A percentile compares a stretch with the other conserved stretches of the same genome.
These are phyloP conservation scores for Hypoxylon sp. DNA, from an alignment of 2,329 filamentous ascomycete species.

Conservation along the genomic window DNA sequence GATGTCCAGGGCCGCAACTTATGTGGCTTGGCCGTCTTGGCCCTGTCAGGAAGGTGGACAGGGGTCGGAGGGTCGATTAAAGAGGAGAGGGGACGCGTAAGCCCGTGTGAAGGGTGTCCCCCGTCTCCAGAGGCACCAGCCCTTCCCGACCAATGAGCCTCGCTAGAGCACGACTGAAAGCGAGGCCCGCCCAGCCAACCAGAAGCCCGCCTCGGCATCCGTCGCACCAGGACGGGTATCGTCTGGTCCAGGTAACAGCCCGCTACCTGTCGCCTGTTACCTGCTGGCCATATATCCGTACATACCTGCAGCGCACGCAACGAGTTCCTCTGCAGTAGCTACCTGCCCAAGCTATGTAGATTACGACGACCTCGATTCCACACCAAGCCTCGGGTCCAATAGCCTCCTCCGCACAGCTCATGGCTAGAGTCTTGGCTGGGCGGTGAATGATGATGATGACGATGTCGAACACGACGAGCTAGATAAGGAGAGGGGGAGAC, in stretches of 20 bases:
- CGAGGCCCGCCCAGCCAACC: constrained; percentile 28
- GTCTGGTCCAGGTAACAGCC: background rate
- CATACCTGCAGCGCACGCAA: constrained; percentile 17
- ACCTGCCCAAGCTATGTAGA: too few relatives aligned
- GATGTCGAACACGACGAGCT: constrained; percentile 27
- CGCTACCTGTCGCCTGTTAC: constrained; percentile 4
- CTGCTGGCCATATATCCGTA: constrained; percentile 1
- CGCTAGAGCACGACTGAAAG: constrained; percentile 30
- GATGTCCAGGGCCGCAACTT: constrained; percentile 2
- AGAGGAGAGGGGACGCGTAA: constrained; percentile 50
- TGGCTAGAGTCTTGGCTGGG: constrained; percentile 13
- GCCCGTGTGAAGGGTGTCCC: constrained; percentile 39
- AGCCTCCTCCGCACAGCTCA: constrained; percentile 6
- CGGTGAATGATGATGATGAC: constrained; percentile 31
- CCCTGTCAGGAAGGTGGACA: constrained; percentile 31
- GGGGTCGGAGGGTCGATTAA: constrained; percentile 39
- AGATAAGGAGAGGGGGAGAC: constrained; percentile 9
- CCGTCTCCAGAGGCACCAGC: background rate
- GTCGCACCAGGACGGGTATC: constrained; percentile 4
- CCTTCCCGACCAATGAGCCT: constrained; percentile 26
- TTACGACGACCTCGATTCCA: constrained; percentile 31
- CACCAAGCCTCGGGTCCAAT: constrained; percentile 27
- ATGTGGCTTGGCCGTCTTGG: constrained; percentile 36
- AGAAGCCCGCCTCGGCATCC: background rate
- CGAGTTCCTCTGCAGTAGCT: constrained; percentile 9